phyloP scores from a whole-genome alignment of 2,329 filamentous ascomycete species.

The Chaetomium sp. region DNA sequence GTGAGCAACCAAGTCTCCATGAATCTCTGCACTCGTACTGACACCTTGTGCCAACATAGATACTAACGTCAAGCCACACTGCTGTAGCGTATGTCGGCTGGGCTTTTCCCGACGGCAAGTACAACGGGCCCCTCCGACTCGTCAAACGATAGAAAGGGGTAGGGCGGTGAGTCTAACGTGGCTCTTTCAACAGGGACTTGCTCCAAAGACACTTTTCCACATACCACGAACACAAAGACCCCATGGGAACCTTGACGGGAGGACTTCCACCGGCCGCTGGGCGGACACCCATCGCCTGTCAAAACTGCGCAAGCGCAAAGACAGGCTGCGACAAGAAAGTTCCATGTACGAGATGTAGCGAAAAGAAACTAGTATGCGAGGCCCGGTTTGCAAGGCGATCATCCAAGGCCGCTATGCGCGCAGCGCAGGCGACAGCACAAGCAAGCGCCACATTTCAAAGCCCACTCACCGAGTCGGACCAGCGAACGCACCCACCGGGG shows the following conservation, averaged over 20 bases:
- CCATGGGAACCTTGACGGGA: constrained; percentile 49
- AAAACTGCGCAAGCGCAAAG: constrained; percentile 54
- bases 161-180: constrained; percentile 10
- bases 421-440: constrained; percentile 40
- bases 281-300: constrained; percentile 52
- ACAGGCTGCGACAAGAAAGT: constrained; percentile 55
- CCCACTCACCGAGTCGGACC: constrained; percentile 32
- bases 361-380: constrained; percentile 52
- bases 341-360: constrained; percentile 52
- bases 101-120: constrained; percentile 53
- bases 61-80: constrained; percentile 58
- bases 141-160: too few relatives aligned
- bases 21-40: constrained; percentile 1
- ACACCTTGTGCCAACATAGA: constrained; percentile 42
- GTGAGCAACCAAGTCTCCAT: constrained; percentile 42
- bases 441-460: constrained; percentile 42
- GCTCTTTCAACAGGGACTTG: constrained; percentile 47
- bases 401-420: constrained; percentile 50
- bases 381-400: constrained; percentile 55
- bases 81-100: constrained; percentile 52
- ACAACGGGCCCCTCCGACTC: background rate
- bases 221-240: constrained; percentile 54
- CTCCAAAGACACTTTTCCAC: constrained; percentile 54
- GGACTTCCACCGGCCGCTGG: constrained; percentile 48
- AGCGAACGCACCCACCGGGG: constrained; percentile 33